These are phyloP conservation scores for Epichloe baconii DNA, from an alignment of 2,329 filamentous ascomycete genomes.

Conservation along the genomic window DNA sequence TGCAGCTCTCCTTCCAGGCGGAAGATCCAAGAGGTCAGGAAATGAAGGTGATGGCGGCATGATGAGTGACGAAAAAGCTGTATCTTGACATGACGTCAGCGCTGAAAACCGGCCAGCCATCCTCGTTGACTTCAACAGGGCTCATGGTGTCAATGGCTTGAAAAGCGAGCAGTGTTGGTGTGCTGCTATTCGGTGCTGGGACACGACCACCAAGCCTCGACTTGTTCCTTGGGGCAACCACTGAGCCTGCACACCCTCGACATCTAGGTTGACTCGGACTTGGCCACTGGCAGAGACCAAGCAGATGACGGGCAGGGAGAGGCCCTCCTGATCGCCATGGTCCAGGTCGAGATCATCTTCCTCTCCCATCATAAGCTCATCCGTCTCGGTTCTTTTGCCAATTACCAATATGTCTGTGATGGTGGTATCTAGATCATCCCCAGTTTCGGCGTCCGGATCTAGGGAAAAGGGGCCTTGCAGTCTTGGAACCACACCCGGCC, in stretches of 20 bases:
- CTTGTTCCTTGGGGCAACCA: constrained; percentile 49
- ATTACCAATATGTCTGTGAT: constrained; percentile 51
- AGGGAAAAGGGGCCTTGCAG: constrained; percentile 51
- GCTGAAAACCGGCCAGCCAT: constrained; percentile 51
- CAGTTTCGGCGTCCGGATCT: constrained; percentile 39
- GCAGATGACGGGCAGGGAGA: constrained; percentile 47
- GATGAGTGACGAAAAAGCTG: constrained; percentile 48
- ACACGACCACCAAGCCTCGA: constrained; percentile 28
- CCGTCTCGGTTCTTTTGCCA: constrained; percentile 46
- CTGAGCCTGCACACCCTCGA: constrained; percentile 50
- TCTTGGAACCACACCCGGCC: constrained; percentile 44
- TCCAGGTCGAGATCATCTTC: constrained; percentile 48
- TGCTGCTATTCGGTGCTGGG: constrained; percentile 19
- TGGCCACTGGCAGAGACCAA: constrained; percentile 48
- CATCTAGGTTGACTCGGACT: constrained; percentile 47
- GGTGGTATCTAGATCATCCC: constrained; percentile 42
- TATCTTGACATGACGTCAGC: constrained; percentile 48
- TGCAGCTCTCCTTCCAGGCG: constrained; percentile 48
- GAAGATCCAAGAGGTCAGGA: constrained; percentile 52
- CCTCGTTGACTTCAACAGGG: constrained; percentile 38
- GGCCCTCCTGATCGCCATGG: constrained; percentile 42
- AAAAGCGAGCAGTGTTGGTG: constrained; percentile 43
- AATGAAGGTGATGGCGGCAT: constrained; percentile 45
- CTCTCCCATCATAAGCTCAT: constrained; percentile 50
- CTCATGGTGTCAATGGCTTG: constrained; percentile 49